phyloP scores from a whole-genome alignment of 2,329 filamentous ascomycete species.

The Talaromyces piceae region DNA sequence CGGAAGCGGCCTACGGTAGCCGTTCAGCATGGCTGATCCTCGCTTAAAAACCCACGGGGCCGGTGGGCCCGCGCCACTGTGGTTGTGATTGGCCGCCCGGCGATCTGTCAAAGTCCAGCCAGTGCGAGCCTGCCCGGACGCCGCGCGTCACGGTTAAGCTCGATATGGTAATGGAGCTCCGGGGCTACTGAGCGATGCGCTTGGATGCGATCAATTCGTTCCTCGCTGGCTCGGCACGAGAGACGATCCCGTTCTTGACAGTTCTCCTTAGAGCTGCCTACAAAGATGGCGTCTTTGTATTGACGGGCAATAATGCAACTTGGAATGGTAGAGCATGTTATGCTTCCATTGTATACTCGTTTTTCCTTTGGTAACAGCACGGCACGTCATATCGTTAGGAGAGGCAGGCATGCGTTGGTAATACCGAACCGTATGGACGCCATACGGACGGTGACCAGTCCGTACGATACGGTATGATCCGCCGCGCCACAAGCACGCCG shows the following conservation, averaged over 20 bases:
- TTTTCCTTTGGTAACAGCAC: too few species aligned
- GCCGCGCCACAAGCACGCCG: not conserved
- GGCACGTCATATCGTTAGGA: too few species aligned
- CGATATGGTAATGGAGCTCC: not conserved
- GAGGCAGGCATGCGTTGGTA: too few species aligned
- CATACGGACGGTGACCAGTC: not conserved
- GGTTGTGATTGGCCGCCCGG: not conserved
- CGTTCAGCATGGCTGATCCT: not conserved
- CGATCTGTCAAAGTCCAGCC: slow-evolving; percentile 1
- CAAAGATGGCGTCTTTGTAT: too few species aligned
- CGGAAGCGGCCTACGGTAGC: not conserved
- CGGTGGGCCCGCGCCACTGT: not conserved
- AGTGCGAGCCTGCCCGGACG: not conserved
- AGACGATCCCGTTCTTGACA: too few species aligned
- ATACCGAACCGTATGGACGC: not conserved
- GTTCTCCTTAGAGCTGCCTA: too few species aligned
- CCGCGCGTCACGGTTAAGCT: not conserved
- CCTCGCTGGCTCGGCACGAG: too few species aligned
- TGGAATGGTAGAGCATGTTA: too few species aligned
- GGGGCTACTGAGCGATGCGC: not conserved
- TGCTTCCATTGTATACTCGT: too few species aligned
- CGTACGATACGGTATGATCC: not conserved
- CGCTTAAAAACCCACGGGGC: slow-evolving; percentile 2
- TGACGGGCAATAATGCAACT: too few species aligned
- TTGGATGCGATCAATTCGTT: too few species aligned